These are phyloP conservation scores for Boletus edulis DNA, from an alignment of 768 basidiomycete species.

Conservation along the genomic window DNA sequence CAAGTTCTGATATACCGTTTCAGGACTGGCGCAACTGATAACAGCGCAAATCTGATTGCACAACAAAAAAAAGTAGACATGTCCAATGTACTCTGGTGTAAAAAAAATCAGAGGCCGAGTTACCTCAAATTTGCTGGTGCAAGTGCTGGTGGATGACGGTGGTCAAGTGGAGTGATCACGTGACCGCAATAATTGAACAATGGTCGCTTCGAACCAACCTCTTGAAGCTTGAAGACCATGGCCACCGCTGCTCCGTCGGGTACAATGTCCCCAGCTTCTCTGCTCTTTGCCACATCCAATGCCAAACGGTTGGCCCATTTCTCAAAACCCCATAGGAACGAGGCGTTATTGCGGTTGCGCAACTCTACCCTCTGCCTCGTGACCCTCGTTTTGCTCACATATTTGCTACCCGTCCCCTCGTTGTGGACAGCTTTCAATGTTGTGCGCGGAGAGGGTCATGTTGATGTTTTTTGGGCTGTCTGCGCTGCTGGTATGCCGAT, in stretches of 20 bases:
- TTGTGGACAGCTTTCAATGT: constrained; percentile 34
- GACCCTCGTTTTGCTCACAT: constrained; percentile 33
- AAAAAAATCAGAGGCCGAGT: too few species aligned
- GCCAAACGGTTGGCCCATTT: constrained; percentile 20
- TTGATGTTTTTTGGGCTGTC: constrained; percentile 15
- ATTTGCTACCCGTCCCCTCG: constrained; percentile 38
- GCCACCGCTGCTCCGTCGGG: constrained; percentile 7
- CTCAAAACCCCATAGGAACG: constrained; percentile 36
- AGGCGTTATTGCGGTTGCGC: constrained; percentile 39
- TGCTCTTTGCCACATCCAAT: constrained; percentile 23
- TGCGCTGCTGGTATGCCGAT: constrained; percentile 32
- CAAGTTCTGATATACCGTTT: too few species aligned
- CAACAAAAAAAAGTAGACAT: too few species aligned
- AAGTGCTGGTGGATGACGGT: too few species aligned
- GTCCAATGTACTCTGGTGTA: too few species aligned
- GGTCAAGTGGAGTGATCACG: background rate
- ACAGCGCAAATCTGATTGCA: too few species aligned
- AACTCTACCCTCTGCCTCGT: constrained; percentile 35
- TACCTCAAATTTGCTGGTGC: too few species aligned
- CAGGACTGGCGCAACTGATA: too few species aligned
- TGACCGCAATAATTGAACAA: background rate
- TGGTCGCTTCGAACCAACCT: background rate
- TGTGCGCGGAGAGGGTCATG: constrained; percentile 20
- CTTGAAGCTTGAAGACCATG: constrained; percentile 2
- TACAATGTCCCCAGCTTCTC: constrained; percentile 20